phyloP scores from a whole-genome alignment of 164 flowering plant species.

The Platanus orientalis region DNA sequence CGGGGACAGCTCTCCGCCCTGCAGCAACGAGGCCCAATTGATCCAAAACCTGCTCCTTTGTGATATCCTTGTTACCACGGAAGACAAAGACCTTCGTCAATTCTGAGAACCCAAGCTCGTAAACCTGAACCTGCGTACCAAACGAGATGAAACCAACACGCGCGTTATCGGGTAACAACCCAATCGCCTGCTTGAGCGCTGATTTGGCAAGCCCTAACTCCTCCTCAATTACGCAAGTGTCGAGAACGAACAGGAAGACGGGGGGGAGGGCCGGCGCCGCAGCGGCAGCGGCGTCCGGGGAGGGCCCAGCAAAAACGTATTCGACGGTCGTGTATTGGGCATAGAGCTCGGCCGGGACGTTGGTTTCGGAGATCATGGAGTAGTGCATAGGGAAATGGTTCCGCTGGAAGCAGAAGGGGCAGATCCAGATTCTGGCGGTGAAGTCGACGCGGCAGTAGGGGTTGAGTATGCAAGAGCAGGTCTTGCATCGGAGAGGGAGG shows the following conservation, averaged over 20 bases:
- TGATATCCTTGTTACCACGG: slow-evolving; percentile 70
- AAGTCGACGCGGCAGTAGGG: slow-evolving; percentile 69
- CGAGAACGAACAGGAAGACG: slow-evolving; percentile 73
- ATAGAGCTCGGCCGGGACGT: slow-evolving; percentile 83
- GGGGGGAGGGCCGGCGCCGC: slow-evolving; percentile 25
- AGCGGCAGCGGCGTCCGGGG: neutral
- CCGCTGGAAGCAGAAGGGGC: slow-evolving; percentile 83
- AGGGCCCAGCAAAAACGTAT: too few species aligned
- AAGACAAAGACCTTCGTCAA: slow-evolving; percentile 83
- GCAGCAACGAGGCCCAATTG: slow-evolving; percentile 73
- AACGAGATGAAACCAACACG: slow-evolving; percentile 79
- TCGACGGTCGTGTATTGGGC: slow-evolving; percentile 70
- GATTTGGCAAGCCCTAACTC: slow-evolving; percentile 73
- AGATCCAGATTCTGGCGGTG: slow-evolving; percentile 86
- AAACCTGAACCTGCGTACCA: slow-evolving; percentile 96
- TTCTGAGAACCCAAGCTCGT: slow-evolving; percentile 83
- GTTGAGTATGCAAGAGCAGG: slow-evolving; percentile 63
- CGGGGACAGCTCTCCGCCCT: too few species aligned
- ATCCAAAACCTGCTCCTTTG: slow-evolving; percentile 85
- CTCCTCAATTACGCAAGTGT: slow-evolving; percentile 87
- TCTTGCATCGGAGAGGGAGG: slow-evolving; percentile 74
- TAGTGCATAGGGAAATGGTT: slow-evolving; percentile 85
- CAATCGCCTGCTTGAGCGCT: slow-evolving; percentile 64
- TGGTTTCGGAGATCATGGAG: too few species aligned
- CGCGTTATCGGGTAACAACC: slow-evolving; percentile 79